Evolutionary conservation across 495 filamentous ascomycete species (phyloP), one percentile per base, ranked within the genome.

Genomic region (Tuber calosporum): DNA sequence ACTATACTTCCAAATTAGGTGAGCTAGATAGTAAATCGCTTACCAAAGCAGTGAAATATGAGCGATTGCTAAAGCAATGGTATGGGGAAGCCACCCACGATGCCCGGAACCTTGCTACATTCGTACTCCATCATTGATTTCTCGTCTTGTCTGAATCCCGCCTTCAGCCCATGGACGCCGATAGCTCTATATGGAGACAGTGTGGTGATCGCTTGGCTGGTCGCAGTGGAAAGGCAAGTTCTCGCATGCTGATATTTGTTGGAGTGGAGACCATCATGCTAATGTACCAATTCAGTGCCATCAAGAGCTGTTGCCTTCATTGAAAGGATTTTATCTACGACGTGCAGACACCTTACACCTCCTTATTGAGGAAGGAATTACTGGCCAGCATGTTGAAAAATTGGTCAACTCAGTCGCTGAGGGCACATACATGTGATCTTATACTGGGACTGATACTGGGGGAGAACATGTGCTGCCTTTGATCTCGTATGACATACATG

Each of bases 41-140:
- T 79, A 84, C 85, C 39, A 92, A 96, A 82, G 93, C 93, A 17
- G 89, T 87, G 6, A 84, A 84, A 43, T 90, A 89, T 76, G 93
- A 92, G 1, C 93, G 93, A n/a, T 85, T 97, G 79, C 83, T 96
- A 79, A 95, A 96, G 87, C 93, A 94, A 83, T 95, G 92, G 92
- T 94, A 91, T 81, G 91, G 91, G 20, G 82, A 82, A 40, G 90
- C 90, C 42, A 87, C 93, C 83, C 84, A 81, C 43, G 81, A 89
- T 42, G 85, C 86, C 37, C 84, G 85, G 79, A 93, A 94, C 82
- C 82, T 93, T 74, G 91, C 91, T 68, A 93, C 91, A 74, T 77
- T 15, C 45, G 74, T 77, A 66, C 22, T 41, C 1, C 9, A 43
- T 43, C 42, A 19, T 43, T 19, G 43, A 40, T 40, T 37, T 66